Conservation (phyloP, 78 protist species). For the Chrysochromulina parva region DNA sequence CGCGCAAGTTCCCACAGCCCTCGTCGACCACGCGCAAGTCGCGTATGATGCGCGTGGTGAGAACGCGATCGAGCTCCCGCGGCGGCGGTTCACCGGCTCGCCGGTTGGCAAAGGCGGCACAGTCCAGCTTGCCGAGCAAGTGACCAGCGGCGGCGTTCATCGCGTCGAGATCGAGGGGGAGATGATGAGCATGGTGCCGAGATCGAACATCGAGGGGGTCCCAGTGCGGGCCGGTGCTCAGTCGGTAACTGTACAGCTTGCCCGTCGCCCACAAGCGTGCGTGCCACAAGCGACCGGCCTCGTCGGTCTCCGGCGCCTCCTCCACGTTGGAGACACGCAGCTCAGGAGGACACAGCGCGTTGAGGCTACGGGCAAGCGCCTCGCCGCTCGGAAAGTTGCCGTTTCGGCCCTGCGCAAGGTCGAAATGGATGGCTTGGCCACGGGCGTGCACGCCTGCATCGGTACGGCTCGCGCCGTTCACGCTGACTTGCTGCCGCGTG, state of each 20-base stretch:
- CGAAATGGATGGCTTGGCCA: conserved; percentile 8
- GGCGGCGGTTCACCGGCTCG: neutral
- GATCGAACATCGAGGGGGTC: neutral
- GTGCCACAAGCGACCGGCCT: neutral
- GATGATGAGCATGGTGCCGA: neutral
- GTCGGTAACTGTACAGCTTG: neutral
- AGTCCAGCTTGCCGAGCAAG: no score
- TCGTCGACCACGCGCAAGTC: neutral
- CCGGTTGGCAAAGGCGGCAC: no score
- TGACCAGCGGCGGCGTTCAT: neutral
- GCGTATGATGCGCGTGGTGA: neutral
- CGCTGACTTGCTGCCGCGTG: neutral
- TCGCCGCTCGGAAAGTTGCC: no score
- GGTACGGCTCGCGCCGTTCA: neutral
- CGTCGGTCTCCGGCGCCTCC: neutral
- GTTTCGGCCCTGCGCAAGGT: neutral
- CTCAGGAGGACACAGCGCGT: neutral
- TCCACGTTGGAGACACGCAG: neutral
- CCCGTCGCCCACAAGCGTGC: neutral
- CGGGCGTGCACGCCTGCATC: conserved; percentile 27
- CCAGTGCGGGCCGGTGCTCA: neutral
- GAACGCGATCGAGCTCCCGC: no score
- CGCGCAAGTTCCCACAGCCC: neutral
- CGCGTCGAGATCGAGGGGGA: neutral
- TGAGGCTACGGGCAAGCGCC: no score